These are phyloP conservation scores for Mortierella sp. DNA, from an alignment of 371 early-diverging fungal species.

Conservation along the genomic window DNA sequence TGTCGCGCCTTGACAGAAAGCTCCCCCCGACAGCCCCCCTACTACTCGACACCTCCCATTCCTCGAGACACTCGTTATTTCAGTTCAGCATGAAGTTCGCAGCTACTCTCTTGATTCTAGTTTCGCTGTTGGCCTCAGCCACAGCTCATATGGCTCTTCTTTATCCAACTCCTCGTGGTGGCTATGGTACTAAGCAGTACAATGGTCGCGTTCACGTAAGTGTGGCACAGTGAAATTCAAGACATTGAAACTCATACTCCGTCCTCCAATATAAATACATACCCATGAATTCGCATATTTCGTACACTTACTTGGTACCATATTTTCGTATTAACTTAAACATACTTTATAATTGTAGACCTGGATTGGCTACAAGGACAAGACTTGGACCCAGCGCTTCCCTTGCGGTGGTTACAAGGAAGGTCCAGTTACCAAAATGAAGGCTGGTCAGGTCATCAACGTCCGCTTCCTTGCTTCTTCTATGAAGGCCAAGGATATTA, in stretches of 20 bases:
- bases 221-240: background rate
- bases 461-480: constrained; percentile 51
- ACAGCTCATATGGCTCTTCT: constrained; percentile 54
- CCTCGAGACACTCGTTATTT: background rate
- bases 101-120: constrained; percentile 23
- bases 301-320: background rate
- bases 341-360: constrained; percentile 15
- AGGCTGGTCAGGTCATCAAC: constrained; percentile 43
- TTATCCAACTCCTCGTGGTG: constrained; percentile 55
- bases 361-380: constrained; percentile 52
- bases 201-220: constrained; percentile 34
- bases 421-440: constrained; percentile 38
- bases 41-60: background rate
- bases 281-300: background rate
- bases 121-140: constrained; percentile 27
- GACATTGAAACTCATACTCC: background rate
- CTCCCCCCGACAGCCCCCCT: background rate
- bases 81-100: constrained; percentile 43
- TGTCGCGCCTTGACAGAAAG: background rate
- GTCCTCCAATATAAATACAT: background rate
- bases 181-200: constrained; percentile 39
- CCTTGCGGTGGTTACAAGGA: constrained; percentile 48
- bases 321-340: background rate
- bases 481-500: constrained; percentile 32
- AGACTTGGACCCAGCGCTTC: constrained; percentile 33